Conservation (phyloP, 352 stramenopile genomes). For the Pythium biforme region DNA sequence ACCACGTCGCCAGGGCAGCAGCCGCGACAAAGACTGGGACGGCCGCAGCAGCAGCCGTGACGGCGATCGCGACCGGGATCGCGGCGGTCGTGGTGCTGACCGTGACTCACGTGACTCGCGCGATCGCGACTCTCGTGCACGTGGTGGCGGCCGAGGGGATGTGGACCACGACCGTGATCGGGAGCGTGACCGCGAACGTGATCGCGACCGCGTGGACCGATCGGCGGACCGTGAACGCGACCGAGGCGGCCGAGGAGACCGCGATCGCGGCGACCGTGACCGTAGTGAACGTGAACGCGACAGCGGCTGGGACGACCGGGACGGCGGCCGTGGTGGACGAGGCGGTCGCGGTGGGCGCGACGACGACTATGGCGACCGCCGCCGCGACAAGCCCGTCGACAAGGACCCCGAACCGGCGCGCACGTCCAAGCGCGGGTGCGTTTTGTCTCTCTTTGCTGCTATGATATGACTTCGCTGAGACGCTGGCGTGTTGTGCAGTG, state of each 20-base stretch:
- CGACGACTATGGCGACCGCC: slow-evolving; percentile 34
- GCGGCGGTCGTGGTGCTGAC: slow-evolving; percentile 34
- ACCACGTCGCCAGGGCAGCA: slow-evolving; percentile 28
- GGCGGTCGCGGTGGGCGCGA: slow-evolving; percentile 26
- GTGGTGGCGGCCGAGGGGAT: background rate
- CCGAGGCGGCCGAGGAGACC: slow-evolving; percentile 37
- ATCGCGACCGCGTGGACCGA: slow-evolving; percentile 20
- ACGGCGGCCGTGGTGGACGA: slow-evolving; percentile 15
- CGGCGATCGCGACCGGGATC: slow-evolving; percentile 34
- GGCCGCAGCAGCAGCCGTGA: slow-evolving; percentile 40
- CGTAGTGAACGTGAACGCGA: slow-evolving; percentile 20
- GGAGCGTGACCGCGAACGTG: slow-evolving; percentile 21
- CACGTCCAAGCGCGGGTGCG: slow-evolving; percentile 37
- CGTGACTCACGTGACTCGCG: slow-evolving; percentile 20
- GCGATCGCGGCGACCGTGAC: slow-evolving; percentile 11
- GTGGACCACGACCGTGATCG: slow-evolving; percentile 26
- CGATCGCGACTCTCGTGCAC: slow-evolving; percentile 7
- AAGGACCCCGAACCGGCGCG: slow-evolving; percentile 52
- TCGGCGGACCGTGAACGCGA: slow-evolving; percentile 41
- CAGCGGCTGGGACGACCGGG: slow-evolving; percentile 22
- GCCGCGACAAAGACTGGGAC: slow-evolving; percentile 28
- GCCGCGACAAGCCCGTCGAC: slow-evolving; percentile 38
- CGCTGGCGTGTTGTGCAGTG: background rate
- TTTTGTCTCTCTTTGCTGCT: too few species aligned
- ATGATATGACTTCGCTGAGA: too few species aligned